These are phyloP conservation scores for Wickerhamia fluorescens DNA, from an alignment of 805 yeast species.

Conservation along the genomic window DNA sequence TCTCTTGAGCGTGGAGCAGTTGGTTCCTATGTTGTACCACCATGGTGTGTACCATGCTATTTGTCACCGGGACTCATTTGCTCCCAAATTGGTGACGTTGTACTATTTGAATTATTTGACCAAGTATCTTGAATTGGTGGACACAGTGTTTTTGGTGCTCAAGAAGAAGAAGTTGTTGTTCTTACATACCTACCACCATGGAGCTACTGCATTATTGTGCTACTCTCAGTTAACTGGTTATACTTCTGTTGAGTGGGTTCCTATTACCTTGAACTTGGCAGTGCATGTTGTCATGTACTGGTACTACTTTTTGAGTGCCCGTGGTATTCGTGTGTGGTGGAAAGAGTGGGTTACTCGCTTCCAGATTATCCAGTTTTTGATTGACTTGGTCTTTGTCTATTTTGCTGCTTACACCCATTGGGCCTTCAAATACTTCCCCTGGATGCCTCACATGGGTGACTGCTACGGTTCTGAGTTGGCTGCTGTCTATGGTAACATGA, in stretches of 20 bases:
- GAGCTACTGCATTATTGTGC: slow-evolving; percentile 93
- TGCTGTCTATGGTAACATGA: slow-evolving; percentile 84
- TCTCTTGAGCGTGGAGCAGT: slow-evolving; percentile 72
- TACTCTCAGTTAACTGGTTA: slow-evolving; percentile 87
- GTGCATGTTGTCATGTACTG: slow-evolving; percentile 97
- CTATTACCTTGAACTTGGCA: slow-evolving; percentile 77
- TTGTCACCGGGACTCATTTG: slow-evolving; percentile 73
- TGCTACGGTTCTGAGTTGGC: slow-evolving; percentile 93
- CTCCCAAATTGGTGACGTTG: slow-evolving; percentile 72
- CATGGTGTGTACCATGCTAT: slow-evolving; percentile 82
- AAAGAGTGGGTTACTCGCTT: slow-evolving; percentile 97
- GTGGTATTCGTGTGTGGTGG: slow-evolving; percentile 98
- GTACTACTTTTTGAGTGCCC: slow-evolving; percentile 89
- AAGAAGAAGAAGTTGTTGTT: slow-evolving; percentile 89
- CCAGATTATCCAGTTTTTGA: slow-evolving; percentile 88
- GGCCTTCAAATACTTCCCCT: slow-evolving; percentile 56
- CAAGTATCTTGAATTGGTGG: slow-evolving; percentile 82
- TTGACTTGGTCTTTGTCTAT: slow-evolving; percentile 86
- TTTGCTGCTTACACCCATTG: slow-evolving; percentile 91
- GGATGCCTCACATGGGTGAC: slow-evolving; percentile 66
- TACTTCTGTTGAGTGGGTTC: slow-evolving; percentile 94
- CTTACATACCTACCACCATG: slow-evolving; percentile 95
- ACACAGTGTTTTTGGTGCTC: slow-evolving; percentile 85
- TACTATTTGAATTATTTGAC: slow-evolving; percentile 90
- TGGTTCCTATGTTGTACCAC: slow-evolving; percentile 64